Percentiles rank a stretch among this genome's conserved stretches.
Conservation (phyloP, 768 basidiomycete genomes). For the Boletales sp. region DNA sequence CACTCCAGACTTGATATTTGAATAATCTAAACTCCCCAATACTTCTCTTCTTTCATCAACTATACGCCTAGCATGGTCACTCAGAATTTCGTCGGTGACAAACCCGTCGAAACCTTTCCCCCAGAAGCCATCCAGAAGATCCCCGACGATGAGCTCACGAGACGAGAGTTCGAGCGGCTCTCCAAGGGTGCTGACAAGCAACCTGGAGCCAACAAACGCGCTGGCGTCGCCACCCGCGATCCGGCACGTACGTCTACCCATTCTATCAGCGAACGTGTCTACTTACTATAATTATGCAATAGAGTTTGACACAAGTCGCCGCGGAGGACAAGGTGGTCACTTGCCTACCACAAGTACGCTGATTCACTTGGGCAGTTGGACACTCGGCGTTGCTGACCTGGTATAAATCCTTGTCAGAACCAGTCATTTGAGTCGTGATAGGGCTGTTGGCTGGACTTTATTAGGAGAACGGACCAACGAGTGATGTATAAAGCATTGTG, state of each 20-base stretch:
- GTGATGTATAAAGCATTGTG: too few species aligned
- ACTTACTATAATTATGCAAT: not conserved
- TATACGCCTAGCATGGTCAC: slow-evolving; percentile 6
- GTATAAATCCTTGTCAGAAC: too few species aligned
- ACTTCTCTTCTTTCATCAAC: not conserved
- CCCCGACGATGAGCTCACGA: slow-evolving; percentile 20
- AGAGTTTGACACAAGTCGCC: slow-evolving; percentile 16
- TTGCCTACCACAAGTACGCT: slow-evolving; percentile 8
- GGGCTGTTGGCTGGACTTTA: too few species aligned
- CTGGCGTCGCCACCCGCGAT: slow-evolving; percentile 24
- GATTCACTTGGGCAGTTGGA: slow-evolving; percentile 39
- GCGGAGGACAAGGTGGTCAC: slow-evolving; percentile 9
- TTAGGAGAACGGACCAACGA: too few species aligned
- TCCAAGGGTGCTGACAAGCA: slow-evolving; percentile 9
- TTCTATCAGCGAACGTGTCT: too few species aligned
- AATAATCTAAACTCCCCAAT: too few species aligned
- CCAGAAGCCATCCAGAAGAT: slow-evolving; percentile 16
- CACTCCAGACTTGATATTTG: not conserved
- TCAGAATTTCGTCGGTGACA: slow-evolving; percentile 28
- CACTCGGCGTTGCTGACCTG: too few species aligned
- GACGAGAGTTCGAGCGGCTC: slow-evolving; percentile 15
- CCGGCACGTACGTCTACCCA: slow-evolving; percentile 7
- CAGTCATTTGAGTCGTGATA: too few species aligned
- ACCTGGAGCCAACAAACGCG: slow-evolving; percentile 27
- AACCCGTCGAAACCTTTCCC: slow-evolving; percentile 23